phyloP scores from a whole-genome alignment of 108 stramenopile species.

The Mayamaea pseudoterrestris region DNA sequence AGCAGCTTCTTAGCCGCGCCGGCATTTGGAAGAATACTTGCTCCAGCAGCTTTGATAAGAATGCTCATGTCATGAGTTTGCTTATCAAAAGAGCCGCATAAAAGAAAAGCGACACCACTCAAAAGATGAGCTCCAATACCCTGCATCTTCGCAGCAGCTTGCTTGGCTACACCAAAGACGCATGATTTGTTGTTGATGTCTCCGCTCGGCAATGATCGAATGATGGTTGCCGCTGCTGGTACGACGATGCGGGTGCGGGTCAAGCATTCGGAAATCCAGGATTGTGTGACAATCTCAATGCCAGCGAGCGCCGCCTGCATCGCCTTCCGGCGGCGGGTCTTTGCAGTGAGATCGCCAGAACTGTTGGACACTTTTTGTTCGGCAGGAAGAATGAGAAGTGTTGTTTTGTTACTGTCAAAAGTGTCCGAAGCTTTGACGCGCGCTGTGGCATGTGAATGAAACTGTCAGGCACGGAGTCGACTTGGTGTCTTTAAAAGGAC shows the following conservation, averaged over 20 bases:
- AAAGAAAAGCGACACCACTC: conserved; percentile 29
- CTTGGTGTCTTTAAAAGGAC: not conserved
- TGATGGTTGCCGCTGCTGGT: conserved; percentile 10
- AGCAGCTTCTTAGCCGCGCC: conserved; percentile 12
- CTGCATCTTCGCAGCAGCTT: conserved; percentile 25
- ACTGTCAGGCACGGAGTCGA: not conserved
- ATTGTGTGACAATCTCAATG: conserved; percentile 56
- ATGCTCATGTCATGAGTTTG: conserved; percentile 36
- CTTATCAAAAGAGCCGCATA: conserved; percentile 22
- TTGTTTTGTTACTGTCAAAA: conserved; percentile 45
- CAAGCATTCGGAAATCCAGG: conserved; percentile 41
- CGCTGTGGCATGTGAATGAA: conserved; percentile 16
- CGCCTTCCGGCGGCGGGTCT: conserved; percentile 46
- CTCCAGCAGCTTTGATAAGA: conserved; percentile 50
- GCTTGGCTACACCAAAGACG: conserved; percentile 38
- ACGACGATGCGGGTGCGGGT: conserved; percentile 8
- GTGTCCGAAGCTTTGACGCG: conserved; percentile 36
- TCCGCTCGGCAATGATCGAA: conserved; percentile 38
- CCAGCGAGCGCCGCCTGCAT: conserved; percentile 63
- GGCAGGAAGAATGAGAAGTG: conserved; percentile 42
- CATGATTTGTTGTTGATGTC: not conserved
- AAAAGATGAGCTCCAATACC: conserved; percentile 4
- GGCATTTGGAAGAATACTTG: conserved; percentile 26
- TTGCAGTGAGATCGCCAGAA: conserved; percentile 15
- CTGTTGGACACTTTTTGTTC: not conserved